phyloP scores from a whole-genome alignment of 768 basidiomycete genomes.

The Serendipita vermifera region DNA sequence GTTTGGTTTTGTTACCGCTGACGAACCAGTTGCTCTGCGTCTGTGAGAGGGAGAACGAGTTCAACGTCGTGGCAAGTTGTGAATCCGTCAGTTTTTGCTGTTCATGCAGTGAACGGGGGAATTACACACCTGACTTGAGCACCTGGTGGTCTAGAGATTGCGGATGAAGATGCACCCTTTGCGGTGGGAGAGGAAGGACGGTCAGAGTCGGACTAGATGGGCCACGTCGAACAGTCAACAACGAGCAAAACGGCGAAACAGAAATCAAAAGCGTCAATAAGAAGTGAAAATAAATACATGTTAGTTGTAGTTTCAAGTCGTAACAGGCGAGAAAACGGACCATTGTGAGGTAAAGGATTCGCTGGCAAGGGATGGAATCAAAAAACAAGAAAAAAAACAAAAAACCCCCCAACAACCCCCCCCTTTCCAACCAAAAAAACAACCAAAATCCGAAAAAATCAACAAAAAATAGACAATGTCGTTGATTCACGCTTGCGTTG shows the following conservation, averaged over 20 bases:
- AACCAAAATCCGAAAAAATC: not conserved
- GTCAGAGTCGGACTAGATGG: constrained; percentile 15
- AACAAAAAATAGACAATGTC: constrained; percentile 24
- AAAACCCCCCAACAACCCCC: constrained; percentile 5
- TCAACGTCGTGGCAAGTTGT: too few relatives aligned
- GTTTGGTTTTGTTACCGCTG: constrained; percentile 65
- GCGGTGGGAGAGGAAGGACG: constrained; percentile 13
- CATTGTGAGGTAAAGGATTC: not conserved
- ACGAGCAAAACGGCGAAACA: not conserved
- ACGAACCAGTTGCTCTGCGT: constrained; percentile 54
- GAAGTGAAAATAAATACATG: not conserved
- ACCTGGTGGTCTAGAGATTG: constrained; percentile 15
- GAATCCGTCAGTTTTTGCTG: not conserved
- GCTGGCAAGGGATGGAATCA: not conserved
- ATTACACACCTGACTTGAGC: constrained; percentile 16
- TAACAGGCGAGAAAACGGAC: not conserved
- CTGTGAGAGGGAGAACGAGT: constrained; percentile 29
- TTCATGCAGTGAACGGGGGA: not conserved
- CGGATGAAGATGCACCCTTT: constrained; percentile 15
- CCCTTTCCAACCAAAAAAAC: not conserved
- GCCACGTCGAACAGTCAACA: constrained; percentile 1
- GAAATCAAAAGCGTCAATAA: constrained; percentile 1
- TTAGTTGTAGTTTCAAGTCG: not conserved
- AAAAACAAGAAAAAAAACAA: not conserved
- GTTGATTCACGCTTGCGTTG: constrained; percentile 69